A percentile compares a stretch with the other conserved stretches of the same genome.
Conservation (phyloP, 1,139 yeast genomes). For the Geotrichum cucujoidarum region DNA sequence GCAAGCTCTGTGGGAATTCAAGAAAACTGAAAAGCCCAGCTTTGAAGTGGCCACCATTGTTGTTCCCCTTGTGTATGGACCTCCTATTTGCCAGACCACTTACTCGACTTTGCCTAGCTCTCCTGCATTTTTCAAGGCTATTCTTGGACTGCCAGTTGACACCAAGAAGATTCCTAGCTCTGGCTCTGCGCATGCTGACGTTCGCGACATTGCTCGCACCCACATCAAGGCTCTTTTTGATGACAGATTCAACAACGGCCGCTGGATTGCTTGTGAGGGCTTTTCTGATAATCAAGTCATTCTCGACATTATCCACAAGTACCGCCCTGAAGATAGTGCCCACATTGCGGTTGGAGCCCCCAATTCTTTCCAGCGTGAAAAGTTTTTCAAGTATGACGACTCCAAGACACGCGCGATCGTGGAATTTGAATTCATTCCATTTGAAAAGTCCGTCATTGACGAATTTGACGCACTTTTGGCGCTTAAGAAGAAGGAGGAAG, state of each 20-base stretch:
- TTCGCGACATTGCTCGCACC: slow-evolving; percentile 10
- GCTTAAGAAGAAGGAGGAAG: neutral
- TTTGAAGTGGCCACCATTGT: slow-evolving; percentile 40
- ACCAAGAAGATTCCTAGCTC: neutral
- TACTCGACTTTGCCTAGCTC: slow-evolving; percentile 33
- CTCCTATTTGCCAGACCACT: slow-evolving; percentile 33
- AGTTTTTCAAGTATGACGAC: neutral
- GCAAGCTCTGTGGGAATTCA: slow-evolving; percentile 43
- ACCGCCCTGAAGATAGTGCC: neutral
- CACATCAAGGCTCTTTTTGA: slow-evolving; percentile 21
- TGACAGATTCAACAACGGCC: slow-evolving; percentile 33
- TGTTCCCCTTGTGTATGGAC: slow-evolving; percentile 49
- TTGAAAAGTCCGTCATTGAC: slow-evolving; percentile 1
- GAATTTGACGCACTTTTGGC: neutral
- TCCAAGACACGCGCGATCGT: neutral
- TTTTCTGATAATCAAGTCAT: slow-evolving; percentile 33
- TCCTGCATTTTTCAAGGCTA: neutral
- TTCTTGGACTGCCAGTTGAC: neutral
- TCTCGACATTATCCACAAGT: slow-evolving; percentile 25
- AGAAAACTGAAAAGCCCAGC: slow-evolving; percentile 35
- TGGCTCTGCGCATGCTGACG: slow-evolving; percentile 1
- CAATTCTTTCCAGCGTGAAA: slow-evolving; percentile 2
- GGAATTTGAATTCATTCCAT: slow-evolving; percentile 3
- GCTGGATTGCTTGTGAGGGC: slow-evolving; percentile 39
- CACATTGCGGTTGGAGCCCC: neutral